phyloP scores from a whole-genome alignment of 1,139 yeast species.

The Citeromyces hawaiiensis region DNA sequence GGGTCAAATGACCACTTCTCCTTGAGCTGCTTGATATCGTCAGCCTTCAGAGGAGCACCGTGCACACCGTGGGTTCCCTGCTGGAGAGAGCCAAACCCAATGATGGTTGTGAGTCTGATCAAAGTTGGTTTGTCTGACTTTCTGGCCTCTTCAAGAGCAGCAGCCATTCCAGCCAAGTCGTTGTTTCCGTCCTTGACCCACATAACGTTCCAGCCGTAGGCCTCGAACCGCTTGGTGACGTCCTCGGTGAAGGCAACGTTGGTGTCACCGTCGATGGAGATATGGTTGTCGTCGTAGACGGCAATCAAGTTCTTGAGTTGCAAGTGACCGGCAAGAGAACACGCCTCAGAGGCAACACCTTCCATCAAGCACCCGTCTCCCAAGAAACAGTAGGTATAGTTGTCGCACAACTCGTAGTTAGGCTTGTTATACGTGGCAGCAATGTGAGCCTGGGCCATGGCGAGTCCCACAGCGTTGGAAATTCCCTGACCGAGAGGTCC shows the following conservation, averaged over 20 bases:
- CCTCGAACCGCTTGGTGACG: constrained; percentile 71
- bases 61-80: constrained; percentile 91
- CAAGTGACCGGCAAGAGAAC: constrained; percentile 93
- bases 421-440: constrained; percentile 95
- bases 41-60: constrained; percentile 94
- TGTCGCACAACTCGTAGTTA: constrained; percentile 51
- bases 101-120: constrained; percentile 80
- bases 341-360: constrained; percentile 94
- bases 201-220: constrained; percentile 91
- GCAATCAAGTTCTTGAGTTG: constrained; percentile 68
- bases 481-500: constrained; percentile 99
- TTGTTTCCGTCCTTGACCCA: constrained; percentile 73
- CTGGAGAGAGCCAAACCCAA: constrained; percentile 85
- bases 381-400: constrained; percentile 65
- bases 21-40: constrained; percentile 85
- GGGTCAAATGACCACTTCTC: constrained; percentile 83
- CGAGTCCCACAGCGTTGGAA: constrained; percentile 92
- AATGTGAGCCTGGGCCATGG: constrained; percentile 85
- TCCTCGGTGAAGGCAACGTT: constrained; percentile 90
- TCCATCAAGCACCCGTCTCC: constrained; percentile 99
- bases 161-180: constrained; percentile 65
- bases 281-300: constrained; percentile 94
- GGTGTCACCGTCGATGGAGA: constrained; percentile 94
- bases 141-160: constrained; percentile 60
- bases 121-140: constrained; percentile 75